Base-by-base conservation (phyloP, 129 eudicot species). In the Artemisia annua region DNA sequence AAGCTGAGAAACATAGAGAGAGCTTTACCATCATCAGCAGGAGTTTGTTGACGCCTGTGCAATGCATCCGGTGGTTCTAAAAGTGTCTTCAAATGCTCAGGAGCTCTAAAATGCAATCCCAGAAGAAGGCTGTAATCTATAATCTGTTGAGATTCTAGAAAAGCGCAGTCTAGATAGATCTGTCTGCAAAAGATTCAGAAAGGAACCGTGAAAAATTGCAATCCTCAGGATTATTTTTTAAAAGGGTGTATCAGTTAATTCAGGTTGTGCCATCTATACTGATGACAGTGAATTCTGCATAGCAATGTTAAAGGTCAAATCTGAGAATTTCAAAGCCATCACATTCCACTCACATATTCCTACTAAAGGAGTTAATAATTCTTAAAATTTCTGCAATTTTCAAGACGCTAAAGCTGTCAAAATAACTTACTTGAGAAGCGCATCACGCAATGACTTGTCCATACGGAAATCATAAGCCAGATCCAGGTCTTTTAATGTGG, bases 61-160 rank as follows among this genome's bases (percentile, higher is more conserved):
- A 71, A 59, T 6, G 86, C 67, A 50, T 80, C 87, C 50, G 94
- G 84, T 17, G 87, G 84, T 77, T 85, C 86, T 52, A 80, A 56
- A 18, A 81, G 82, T 7, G 87, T 64, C 71, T 67, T 90, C 67
- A 90, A 84, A 85, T 90, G 87, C 75, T 90, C 96, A 50, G 97
- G 97, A 63, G 95, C 97, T 76, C 95, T 82, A 79, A 91, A 91
- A 82, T 91, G 95, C 79, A 91, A 73, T 20, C 97, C 97, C 79
- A 91, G 46, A 43, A 91, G 95, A 82, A 91, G 97, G 84, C 97
- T 91, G 61, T 91, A 87, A 77, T 91, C 97, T 60, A 91, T 85
- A 79, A 91, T 87, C 9, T 73, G 55, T 75, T 91, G 95, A 81
- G 95, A 85, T 77, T 87, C 87, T 35, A 91, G 72, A 80, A 85